A percentile compares a stretch with the other conserved stretches of the same genome.
phyloP scores from a whole-genome alignment of 176 grass and related monocot genomes.

The Eleusine coracana region DNA sequence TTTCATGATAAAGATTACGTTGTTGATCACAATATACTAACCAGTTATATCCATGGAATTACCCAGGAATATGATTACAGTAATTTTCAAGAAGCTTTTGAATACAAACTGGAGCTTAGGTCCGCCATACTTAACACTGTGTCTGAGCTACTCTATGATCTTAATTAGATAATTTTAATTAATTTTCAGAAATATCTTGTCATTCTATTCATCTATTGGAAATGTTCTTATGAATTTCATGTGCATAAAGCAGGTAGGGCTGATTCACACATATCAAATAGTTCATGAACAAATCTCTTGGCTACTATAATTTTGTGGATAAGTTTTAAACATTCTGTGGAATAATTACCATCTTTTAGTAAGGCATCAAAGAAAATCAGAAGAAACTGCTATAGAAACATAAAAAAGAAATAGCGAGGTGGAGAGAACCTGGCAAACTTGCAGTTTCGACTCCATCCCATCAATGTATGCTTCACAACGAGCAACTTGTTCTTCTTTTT shows the following conservation, averaged over 20 bases:
- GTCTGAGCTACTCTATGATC: neutral
- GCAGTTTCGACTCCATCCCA: constrained; percentile 89
- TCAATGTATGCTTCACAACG: constrained; percentile 88
- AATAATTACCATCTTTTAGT: constrained; percentile 19
- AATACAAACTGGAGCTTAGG: neutral
- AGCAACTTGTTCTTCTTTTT: constrained; percentile 87
- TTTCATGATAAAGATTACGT: neutral
- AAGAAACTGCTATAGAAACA: neutral
- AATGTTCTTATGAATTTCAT: neutral
- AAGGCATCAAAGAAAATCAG: constrained; percentile 8
- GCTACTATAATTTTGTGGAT: constrained; percentile 9
- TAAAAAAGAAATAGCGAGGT: constrained; percentile 20
- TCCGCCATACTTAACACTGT: neutral
- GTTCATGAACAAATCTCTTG: constrained; percentile 4
- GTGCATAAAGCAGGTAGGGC: neutral
- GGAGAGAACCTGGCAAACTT: constrained; percentile 76
- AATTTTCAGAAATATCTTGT: constrained; percentile 9
- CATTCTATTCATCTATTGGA: neutral
- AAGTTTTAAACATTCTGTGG: neutral
- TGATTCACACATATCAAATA: neutral
- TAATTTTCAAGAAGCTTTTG: neutral
- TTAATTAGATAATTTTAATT: neutral
- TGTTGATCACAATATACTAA: neutral
- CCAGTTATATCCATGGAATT: neutral
- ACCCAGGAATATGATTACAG: neutral